phyloP scores from a whole-genome alignment of 345 rosid genomes.

The Heritiera fomes region DNA sequence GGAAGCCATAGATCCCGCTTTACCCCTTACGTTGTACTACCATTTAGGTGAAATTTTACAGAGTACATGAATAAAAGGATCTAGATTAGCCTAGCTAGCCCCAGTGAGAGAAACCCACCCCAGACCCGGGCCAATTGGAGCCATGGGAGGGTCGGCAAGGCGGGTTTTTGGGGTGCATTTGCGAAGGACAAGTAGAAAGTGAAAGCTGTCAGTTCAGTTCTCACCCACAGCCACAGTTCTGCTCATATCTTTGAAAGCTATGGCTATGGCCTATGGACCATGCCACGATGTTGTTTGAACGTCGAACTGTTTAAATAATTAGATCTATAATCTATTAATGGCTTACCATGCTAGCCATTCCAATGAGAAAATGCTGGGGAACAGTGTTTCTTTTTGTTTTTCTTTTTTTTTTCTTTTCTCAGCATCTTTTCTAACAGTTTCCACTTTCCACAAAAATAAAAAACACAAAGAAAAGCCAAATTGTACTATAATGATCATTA shows the following conservation, averaged over 20 bases:
- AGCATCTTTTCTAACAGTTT: not conserved
- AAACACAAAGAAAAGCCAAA: constrained; percentile 4
- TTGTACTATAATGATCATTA: not conserved
- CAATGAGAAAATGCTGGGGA: not conserved
- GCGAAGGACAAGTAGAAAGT: constrained; percentile 11
- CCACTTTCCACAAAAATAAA: not conserved
- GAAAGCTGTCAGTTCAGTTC: constrained; percentile 15
- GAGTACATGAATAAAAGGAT: not conserved
- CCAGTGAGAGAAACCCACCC: not conserved
- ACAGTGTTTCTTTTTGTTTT: not conserved
- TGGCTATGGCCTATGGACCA: not conserved
- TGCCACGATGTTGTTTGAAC: not conserved
- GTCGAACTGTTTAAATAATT: constrained; percentile 8
- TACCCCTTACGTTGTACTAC: not conserved
- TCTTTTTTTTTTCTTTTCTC: not conserved
- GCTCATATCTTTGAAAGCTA: too few species aligned
- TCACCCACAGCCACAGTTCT: not conserved
- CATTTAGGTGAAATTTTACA: not conserved
- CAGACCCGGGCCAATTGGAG: not conserved
- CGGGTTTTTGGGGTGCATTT: constrained; percentile 17
- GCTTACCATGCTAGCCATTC: not conserved
- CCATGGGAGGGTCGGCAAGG: not conserved
- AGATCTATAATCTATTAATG: not conserved
- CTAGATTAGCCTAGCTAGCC: constrained; percentile 1
- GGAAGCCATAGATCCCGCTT: not conserved